Conservation (phyloP, 1,284 basidiomycete species). For the Fomes fomentarius region DNA sequence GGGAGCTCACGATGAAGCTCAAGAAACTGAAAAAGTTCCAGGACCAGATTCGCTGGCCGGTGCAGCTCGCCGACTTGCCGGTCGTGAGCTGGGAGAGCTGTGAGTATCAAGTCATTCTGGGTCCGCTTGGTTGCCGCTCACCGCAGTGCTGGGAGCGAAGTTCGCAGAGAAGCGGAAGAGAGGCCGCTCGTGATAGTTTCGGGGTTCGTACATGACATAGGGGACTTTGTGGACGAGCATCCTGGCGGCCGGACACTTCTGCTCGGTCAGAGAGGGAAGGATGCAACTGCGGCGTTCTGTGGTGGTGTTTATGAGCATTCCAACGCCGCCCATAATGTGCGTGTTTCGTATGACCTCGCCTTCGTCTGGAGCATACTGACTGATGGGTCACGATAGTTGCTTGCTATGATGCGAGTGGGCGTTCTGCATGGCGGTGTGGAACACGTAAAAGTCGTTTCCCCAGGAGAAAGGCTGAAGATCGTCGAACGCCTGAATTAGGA, state of each 20-base stretch:
- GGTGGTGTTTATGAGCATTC: conserved; percentile 86
- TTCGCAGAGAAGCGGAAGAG: conserved; percentile 68
- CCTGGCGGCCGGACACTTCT: conserved; percentile 79
- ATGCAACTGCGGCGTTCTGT: conserved; percentile 84
- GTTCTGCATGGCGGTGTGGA: conserved; percentile 77
- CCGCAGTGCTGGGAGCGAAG: conserved; percentile 35
- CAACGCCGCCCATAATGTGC: conserved; percentile 81
- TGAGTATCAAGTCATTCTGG: conserved; percentile 39
- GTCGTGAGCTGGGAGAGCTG: conserved; percentile 83
- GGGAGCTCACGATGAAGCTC: conserved; percentile 82
- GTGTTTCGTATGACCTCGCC: conserved; percentile 27
- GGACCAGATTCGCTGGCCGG: conserved; percentile 74
- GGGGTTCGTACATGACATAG: conserved; percentile 88
- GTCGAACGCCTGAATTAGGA: conserved; percentile 12
- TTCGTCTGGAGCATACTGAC: background rate
- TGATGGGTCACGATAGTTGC: conserved; percentile 45
- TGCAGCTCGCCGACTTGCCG: conserved; percentile 60
- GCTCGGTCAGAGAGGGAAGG: conserved; percentile 69
- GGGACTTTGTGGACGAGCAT: conserved; percentile 77
- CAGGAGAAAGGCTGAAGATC: conserved; percentile 19
- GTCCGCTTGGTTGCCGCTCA: background rate
- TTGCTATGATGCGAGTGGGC: conserved; percentile 85
- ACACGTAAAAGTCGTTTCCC: conserved; percentile 27
- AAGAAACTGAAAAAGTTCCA: conserved; percentile 71
- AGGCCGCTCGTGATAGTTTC: conserved; percentile 74